Base-by-base conservation (phyloP, 139 green algal genomes). In the Monoraphidium neglectum region DNA sequence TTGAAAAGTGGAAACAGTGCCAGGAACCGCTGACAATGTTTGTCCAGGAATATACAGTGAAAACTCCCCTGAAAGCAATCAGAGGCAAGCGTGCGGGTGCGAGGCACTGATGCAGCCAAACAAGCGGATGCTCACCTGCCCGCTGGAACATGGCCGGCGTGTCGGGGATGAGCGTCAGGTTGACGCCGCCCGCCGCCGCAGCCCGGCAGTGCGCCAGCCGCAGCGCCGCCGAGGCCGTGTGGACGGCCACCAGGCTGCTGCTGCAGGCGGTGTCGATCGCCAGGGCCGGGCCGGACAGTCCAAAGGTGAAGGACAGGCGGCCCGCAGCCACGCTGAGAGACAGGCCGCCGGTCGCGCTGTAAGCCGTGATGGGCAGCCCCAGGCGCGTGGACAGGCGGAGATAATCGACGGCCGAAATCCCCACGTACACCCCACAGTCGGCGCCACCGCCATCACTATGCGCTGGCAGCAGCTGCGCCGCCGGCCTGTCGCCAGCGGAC, bases 181-280 rank as follows among this genome's bases (percentile, higher is more conserved):
- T 92, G 15, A 79, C 83, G 15, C 85, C 43, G 43, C 43, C 43
- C 43, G 12, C 43, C 43, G 12, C 8, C 43, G 87, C 83, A 37
- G 47, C 73, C 5, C 15, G 38, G 36, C 72, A 83, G 56, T 83
- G 57, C 0, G 67, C 68, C 57, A 81, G 35, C 3, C 35, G 35
- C 75, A 92, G 40, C 4, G 60, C 78, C 13, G 73, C 33, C 24
- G 83, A 51, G 0, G 83, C 85, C 10, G 71, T 33, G 60, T 93
- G 83, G 18, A 66, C 15, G 6, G 91, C 90, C 47, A 97, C 89
- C 33, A 97, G 81, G 3, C 87, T 90, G 0, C 89, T 94, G 3
- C 87, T 94, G 83, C 93, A 97, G 30, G 93, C 93, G 10, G 92
- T 97, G 82, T 97, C 93, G 12, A 96, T 71, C 37, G 84, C 89